A percentile compares a stretch with the other conserved stretches of the same genome.
Conservation (phyloP, 495 filamentous ascomycete genomes). For the Podospora sp. region DNA sequence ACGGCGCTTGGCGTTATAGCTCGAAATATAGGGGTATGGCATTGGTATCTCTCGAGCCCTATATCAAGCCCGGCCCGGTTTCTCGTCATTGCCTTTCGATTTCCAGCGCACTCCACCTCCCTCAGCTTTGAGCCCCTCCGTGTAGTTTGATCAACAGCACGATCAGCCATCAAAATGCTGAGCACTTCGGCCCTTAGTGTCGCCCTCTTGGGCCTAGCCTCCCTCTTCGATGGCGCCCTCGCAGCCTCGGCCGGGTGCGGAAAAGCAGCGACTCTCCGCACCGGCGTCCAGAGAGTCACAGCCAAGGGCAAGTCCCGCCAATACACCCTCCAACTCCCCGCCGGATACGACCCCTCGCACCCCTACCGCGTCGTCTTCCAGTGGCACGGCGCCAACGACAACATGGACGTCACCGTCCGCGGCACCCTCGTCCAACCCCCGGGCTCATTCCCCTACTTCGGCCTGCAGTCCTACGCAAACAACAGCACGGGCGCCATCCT, state of each 20-base stretch:
- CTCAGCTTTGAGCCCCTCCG: too few species aligned
- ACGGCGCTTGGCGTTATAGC: too few species aligned
- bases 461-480: background rate
- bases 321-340: conserved; percentile 6
- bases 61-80: too few species aligned
- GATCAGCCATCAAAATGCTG: background rate
- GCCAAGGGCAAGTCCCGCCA: conserved; percentile 3
- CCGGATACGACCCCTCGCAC: background rate
- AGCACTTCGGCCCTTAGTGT: background rate
- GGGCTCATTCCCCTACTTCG: conserved; percentile 8
- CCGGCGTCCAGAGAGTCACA: conserved; percentile 10
- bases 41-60: too few species aligned
- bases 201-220: background rate
- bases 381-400: conserved; percentile 12
- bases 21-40: too few species aligned
- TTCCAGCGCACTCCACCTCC: too few species aligned
- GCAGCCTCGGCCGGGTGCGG: conserved; percentile 10
- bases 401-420: conserved; percentile 4
- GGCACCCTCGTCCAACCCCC: conserved; percentile 3
- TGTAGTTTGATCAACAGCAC: too few species aligned
- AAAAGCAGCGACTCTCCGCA: conserved; percentile 5
- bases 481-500: conserved; percentile 8
- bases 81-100: too few species aligned
- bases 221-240: background rate
- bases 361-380: conserved; percentile 4